phyloP scores from a whole-genome alignment of 345 rosid genomes.

The Hibiscus trionum region DNA sequence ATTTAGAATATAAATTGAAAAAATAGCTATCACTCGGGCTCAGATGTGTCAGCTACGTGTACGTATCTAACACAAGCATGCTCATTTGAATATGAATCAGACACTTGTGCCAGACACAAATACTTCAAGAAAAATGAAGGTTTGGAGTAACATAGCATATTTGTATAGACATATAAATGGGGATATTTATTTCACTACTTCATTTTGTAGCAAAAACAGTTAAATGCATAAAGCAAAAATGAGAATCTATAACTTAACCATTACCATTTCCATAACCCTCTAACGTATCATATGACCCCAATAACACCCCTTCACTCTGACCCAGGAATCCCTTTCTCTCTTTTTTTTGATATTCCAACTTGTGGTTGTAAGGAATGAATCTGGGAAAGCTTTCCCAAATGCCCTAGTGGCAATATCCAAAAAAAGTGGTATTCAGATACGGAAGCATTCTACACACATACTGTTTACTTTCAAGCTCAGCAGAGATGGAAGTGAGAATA shows the following conservation, averaged over 20 bases:
- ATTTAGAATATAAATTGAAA: background rate
- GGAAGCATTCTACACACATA: background rate
- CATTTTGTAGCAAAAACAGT: background rate
- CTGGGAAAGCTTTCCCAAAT: background rate
- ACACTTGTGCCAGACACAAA: too few species aligned
- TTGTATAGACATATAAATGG: background rate
- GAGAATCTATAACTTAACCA: background rate
- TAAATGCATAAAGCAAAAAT: background rate
- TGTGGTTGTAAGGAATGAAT: background rate
- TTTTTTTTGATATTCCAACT: background rate
- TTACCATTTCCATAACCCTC: slow-evolving; percentile 2
- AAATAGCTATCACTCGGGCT: background rate
- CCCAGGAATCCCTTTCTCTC: background rate
- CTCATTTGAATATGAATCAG: background rate
- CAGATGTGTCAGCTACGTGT: background rate
- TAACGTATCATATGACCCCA: background rate
- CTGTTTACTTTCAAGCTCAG: background rate
- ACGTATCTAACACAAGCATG: background rate
- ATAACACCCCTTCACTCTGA: background rate
- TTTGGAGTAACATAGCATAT: background rate
- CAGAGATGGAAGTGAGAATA: background rate
- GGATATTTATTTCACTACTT: background rate
- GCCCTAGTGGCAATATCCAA: background rate
- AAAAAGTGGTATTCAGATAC: background rate
- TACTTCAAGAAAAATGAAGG: too few species aligned